Base-by-base conservation (phyloP, 228 moss, liverwort and hornwort genomes). In the Sphagnum fallax region DNA sequence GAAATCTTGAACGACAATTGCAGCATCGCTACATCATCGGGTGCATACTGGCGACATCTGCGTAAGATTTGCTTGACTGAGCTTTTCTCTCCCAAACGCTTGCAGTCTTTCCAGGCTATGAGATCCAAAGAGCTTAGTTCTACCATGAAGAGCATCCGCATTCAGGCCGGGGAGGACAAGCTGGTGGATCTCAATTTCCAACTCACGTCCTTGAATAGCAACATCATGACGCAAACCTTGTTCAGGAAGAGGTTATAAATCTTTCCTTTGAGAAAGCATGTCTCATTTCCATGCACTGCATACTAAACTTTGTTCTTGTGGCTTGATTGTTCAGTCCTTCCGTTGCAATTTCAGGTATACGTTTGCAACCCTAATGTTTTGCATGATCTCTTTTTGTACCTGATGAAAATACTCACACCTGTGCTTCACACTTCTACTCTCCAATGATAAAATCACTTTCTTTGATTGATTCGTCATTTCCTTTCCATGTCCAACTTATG, bases 191-290 rank as follows among this genome's bases (percentile, higher is more conserved):
- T 86, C n/a, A 80, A 73, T 14, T 83, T 80, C 57, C 80, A 75
- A 70, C 72, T 86, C 0, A 64, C 61, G 14, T 77, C 80, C 47
- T 71, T 74, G 6, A 48, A 71, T 6, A 72, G 82, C 7, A 86
- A 86, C 60, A 49, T 75, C 16, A 78, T 86, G 50, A 80, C 86
- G 55, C 78, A 80, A 4, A 86, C 83, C 82, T 76, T 86, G 47
- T 75, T 86, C 63, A 86, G 83, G 65, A 86, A 86, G 68, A 75
- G 86, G 82, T 86, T 75, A 55, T 55, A 32, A 3, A 32, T 32
- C 32, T 32, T 32, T 32, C 32, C 32, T 32, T 32, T 32, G 32
- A 32, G 32, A 32, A 32, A 32, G 32, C 32, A 32, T 32, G 32
- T 32, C 32, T 32, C 32, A 32, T 32, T 32, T 32, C 32, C 32